Base-by-base conservation (phyloP, 2,329 filamentous ascomycete genomes). In the Exutisphaerella laricina region DNA sequence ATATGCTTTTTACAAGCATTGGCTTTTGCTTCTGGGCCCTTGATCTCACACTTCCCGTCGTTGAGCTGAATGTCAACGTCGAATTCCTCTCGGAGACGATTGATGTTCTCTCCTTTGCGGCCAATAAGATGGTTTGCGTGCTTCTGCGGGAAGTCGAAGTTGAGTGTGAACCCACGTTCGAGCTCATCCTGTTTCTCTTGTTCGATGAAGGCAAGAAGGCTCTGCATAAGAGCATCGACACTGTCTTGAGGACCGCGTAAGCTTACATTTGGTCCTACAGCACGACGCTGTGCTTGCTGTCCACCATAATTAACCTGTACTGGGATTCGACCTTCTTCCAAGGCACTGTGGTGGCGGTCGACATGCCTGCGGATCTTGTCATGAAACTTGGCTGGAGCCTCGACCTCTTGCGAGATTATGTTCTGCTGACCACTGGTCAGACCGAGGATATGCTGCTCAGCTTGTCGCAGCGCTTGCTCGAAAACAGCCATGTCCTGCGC, bases 61-160 rank as follows among this genome's bases (percentile, higher is more conserved):
- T 94, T 82, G 28, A 97, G 84, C 67, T 96, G 88, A 50, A 98
- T 83, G 46, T 84, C 79, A 34, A 85, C 80, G 58, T 84, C 81
- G 46, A 81, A 81, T 58, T 84, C 80, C 30, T 84, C 80, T 22
- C 80, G 77, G 33, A 83, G 68, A 56, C 80, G 79, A 60, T 79
- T 80, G 63, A 84, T 82, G 62, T 83, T 84, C 57, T 82, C 78
- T 39, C 80, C 80, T 28, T 74, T 73, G 58, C 77, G 77, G 46
- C 80, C 80, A 48, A 85, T 83, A 17, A 85, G 77, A 62, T 94
- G 84, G 65, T 95, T 95, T 51, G 89, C 88, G 61, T 81, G 94
- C 68, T 95, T 94, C 63, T 95, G 86, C 5, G 90, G 90, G 70
- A 95, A 98, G 51, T 95, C 88, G 55, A 97, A 97, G 18, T 78